Conservation (phyloP, 83 land plant genomes). For the Isoetes engelmannii region DNA sequence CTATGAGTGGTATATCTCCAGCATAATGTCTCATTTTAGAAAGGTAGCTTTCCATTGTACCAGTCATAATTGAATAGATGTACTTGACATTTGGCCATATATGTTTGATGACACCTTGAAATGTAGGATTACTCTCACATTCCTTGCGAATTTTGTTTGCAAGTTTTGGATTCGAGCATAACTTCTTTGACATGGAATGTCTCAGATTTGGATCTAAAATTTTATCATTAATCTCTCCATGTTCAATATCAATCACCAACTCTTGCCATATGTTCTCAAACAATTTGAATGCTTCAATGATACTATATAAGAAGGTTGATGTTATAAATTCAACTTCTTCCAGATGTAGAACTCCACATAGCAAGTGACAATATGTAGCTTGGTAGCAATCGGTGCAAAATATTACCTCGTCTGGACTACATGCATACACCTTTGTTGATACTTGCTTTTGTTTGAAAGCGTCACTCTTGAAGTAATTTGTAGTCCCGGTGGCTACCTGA, state of each 20-base stretch:
- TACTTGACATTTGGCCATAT: constrained; percentile 65
- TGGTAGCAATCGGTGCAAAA: constrained; percentile 48
- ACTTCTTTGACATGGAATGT: constrained; percentile 35
- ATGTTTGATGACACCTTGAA: constrained; percentile 50
- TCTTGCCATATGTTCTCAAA: constrained; percentile 51
- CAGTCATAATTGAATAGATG: constrained; percentile 64
- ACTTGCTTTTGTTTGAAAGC: constrained; percentile 39
- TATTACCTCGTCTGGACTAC: constrained; percentile 66
- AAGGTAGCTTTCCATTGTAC: constrained; percentile 63
- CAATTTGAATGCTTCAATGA: constrained; percentile 49
- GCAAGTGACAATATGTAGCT: constrained; percentile 60
- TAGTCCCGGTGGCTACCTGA: constrained; percentile 48
- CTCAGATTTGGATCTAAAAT: constrained; percentile 43
- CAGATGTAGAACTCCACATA: constrained; percentile 47
- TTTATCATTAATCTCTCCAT: constrained; percentile 32
- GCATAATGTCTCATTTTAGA: constrained; percentile 57
- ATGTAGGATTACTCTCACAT: constrained; percentile 37
- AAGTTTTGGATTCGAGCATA: constrained; percentile 43
- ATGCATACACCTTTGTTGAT: constrained; percentile 28
- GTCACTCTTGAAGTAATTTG: constrained; percentile 39
- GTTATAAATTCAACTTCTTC: constrained; percentile 40
- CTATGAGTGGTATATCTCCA: constrained; percentile 40
- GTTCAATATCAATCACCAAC: constrained; percentile 36
- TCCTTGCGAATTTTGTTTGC: constrained; percentile 36
- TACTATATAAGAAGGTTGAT: constrained; percentile 60